Evolutionary conservation across 805 yeast species (phyloP), one percentile per base, ranked within the genome.

Genomic region (Zygosaccharomyces gambellarensis): DNA sequence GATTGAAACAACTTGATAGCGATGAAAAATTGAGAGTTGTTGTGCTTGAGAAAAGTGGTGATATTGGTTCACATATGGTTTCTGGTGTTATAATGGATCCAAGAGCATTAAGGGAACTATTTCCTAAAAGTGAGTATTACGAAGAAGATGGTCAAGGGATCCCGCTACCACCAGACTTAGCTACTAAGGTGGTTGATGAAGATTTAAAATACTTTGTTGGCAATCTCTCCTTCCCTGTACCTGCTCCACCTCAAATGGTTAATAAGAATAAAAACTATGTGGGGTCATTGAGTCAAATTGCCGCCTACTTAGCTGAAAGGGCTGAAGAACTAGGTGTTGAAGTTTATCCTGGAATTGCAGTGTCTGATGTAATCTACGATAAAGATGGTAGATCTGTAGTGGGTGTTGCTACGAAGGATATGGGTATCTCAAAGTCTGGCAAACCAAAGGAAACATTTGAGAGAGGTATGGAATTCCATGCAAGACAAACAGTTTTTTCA

Each of bases 11-110:
- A 65, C 70, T 92, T 31, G 97, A 90, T 62, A 71, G 76, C 47
- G 83, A 79, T 54, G 63, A 68, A 11, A 85, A 82, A 44, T 70
- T 89, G 44, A 75, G 99, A 52, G 95, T 94, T 31, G 85, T 94
- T 8, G 89, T 94, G 1, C 71, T 94, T 36, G 99, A 94, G 60
- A 94, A 94, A 64, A 95, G 95, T 1, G 82, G 90, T 12, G 97
- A 90, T 63, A 80, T 94, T 74, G 99, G 99, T 2, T 79, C 88
- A 0, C 99, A 94, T 64, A 89, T 82, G 23, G 82, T 94, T 6
- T 86, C 96, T 44, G 99, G 99, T 23, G 97, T 97, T 0, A 94
- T 94, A 1, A 68, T 94, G 44, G 98, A 94, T 64, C 98, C 99
- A 2, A 74, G 83, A 39, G 94, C 97, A 1, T 71, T 94, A 45